Evolutionary conservation across 306 rosid species (phyloP), one percentile per base, ranked within the genome.

Genomic region (Cucurbita ficifolia): DNA sequence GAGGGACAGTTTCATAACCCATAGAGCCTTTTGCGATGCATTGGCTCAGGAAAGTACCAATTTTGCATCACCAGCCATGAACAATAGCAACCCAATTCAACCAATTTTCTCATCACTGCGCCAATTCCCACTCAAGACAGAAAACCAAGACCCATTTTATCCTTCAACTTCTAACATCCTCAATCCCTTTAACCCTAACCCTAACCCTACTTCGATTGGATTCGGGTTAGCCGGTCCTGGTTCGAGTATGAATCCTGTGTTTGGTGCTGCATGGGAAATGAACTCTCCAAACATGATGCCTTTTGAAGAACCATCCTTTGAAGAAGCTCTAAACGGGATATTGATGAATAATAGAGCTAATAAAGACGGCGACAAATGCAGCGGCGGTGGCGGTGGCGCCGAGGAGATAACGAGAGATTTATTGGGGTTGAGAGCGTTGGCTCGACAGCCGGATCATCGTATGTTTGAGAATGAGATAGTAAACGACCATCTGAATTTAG

Each of bases 1-100:
- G 78, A 91, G 97, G 83, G 97, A 91, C 84, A 89, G 93, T 76
- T 91, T 91, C 82, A 86, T 89, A 53, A 89, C 97, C 49, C 97
- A 91, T 80, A 89, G 97, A 82, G 96, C 91, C 43, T 91, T 89
- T 76, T 91, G 97, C 62, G 93, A 91, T 74, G 97, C 89, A 51
- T 82, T 91, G 79, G 84, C 96, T 58, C 93, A 86, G 16, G 96
- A 91, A 69, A 87, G 82, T 72, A 72, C 46, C 53, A 39, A 38
- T 12, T 62, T 65, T 55, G 63, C 77, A 40, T 76, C 82, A 46
- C 72, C 79, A 19, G 59, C 76, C 33, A 76, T 82, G 43, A 36
- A 56, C 24, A 56, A 19, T 10, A 52, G 10, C 21, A 54, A 54
- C 33, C 59, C 59, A 54, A 54, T 10, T 52, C 56, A 21, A 6